These are phyloP conservation scores for Scheffersomyces cryptocercus DNA, from an alignment of 1,139 yeast species.

Conservation along the genomic window DNA sequence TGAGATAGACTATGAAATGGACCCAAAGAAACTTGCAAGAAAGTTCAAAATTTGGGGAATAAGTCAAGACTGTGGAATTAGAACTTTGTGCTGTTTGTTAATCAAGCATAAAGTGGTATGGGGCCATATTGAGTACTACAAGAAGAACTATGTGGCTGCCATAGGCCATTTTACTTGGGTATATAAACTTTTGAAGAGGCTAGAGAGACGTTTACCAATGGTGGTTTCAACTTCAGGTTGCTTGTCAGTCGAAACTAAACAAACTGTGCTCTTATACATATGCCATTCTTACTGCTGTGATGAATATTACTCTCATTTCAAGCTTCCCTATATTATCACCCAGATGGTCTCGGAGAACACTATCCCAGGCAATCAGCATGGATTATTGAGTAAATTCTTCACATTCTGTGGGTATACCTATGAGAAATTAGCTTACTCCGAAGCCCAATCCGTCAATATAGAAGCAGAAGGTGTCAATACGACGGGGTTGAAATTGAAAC, in stretches of 20 bases:
- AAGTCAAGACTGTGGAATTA: conserved; percentile 2
- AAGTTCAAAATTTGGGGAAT: conserved; percentile 12
- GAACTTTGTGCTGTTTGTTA: conserved; percentile 9
- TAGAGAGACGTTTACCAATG: conserved; percentile 7
- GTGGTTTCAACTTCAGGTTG: conserved; percentile 12
- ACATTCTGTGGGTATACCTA: conserved; percentile 18
- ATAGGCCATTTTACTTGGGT: conserved; percentile 21
- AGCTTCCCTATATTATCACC: neutral
- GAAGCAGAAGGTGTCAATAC: conserved; percentile 5
- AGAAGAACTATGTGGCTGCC: conserved; percentile 9
- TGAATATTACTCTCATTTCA: neutral
- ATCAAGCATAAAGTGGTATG: conserved; percentile 16
- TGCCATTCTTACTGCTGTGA: conserved; percentile 18
- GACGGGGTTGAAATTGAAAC: conserved; percentile 11
- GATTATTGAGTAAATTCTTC: conserved; percentile 18
- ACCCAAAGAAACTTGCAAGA: conserved; percentile 12
- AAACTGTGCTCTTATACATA: conserved; percentile 13
- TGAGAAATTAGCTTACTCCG: conserved; percentile 17
- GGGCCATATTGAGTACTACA: conserved; percentile 16
- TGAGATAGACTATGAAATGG: conserved; percentile 15
- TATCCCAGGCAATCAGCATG: conserved; percentile 17
- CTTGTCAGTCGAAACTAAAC: conserved; percentile 12
- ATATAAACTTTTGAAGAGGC: conserved; percentile 13
- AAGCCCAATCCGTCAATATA: conserved; percentile 9
- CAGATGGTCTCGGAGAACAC: neutral